Percentiles rank a stretch among this genome's conserved stretches.
Evolutionary conservation across 257 asterid species (phyloP).

Genomic region (Gardenia jasminoides): DNA sequence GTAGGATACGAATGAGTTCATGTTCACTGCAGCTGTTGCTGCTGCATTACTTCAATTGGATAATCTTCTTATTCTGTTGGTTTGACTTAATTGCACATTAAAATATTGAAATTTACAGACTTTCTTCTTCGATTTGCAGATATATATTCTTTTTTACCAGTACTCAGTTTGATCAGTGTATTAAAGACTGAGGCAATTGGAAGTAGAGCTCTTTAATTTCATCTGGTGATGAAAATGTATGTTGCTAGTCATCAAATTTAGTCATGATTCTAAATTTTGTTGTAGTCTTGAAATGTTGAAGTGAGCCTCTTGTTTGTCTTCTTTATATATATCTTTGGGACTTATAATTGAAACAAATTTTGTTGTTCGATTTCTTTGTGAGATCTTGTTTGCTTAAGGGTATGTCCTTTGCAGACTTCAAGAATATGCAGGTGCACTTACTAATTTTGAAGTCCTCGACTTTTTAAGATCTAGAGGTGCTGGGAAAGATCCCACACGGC

Average conservation of each 20-base stretch:
- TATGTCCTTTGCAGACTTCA: conserved; percentile 42
- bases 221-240: conserved; percentile 37
- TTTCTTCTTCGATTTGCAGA: not conserved
- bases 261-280: not conserved
- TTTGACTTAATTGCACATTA: too few species aligned
- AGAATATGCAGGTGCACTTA: conserved; percentile 56
- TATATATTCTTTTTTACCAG: not conserved
- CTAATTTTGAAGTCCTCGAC: conserved; percentile 78
- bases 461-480: conserved; percentile 79
- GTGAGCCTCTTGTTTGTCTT: not conserved
- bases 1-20: too few species aligned
- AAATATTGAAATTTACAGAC: too few species aligned
- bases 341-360: not conserved
- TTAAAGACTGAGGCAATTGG: not conserved
- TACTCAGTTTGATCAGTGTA: not conserved
- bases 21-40: too few species aligned
- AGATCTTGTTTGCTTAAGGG: not conserved
- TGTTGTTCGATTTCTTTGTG: not conserved
- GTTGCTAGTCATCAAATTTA: conserved; percentile 1
- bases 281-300: not conserved
- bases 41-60: too few species aligned
- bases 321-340: not conserved
- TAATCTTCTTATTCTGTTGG: too few species aligned
- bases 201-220: not conserved
- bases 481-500: conserved; percentile 67